These are phyloP conservation scores for Sideroxylon spinosum DNA, from an alignment of 179 eudicot species.

Conservation along the genomic window DNA sequence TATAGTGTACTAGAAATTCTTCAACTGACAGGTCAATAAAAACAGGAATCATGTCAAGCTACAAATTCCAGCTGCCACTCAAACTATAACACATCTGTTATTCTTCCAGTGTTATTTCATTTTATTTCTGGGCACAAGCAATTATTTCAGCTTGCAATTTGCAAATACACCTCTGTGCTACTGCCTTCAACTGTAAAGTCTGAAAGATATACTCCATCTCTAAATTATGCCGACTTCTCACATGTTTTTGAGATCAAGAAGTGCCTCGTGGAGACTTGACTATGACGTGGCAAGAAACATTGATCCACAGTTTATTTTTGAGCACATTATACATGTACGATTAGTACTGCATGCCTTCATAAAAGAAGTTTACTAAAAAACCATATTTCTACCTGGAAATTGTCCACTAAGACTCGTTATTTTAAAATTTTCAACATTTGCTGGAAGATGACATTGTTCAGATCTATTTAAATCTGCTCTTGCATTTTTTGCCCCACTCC, in stretches of 20 bases:
- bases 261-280: too few relatives aligned
- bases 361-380: too few relatives aligned
- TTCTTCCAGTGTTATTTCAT: not conserved
- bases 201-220: not conserved
- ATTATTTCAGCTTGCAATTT: not conserved
- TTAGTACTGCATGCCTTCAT: too few relatives aligned
- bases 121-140: not conserved
- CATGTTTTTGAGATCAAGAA: not conserved
- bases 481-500: too few relatives aligned
- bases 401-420: too few relatives aligned
- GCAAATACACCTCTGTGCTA: not conserved
- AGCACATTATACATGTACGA: too few relatives aligned
- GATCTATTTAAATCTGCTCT: too few relatives aligned
- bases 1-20: not conserved
- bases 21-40: not conserved
- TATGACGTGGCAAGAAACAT: too few relatives aligned
- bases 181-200: not conserved
- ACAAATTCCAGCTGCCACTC: not conserved
- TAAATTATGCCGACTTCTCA: not conserved
- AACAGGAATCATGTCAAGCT: not conserved
- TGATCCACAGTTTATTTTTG: too few relatives aligned
- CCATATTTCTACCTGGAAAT: too few relatives aligned
- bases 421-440: too few relatives aligned
- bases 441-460: too few relatives aligned
- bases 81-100: not conserved